Evolutionary conservation across 2,329 filamentous ascomycete species (phyloP), one percentile per base, ranked within the genome.

Genomic region (Diaporthe nobilis): DNA sequence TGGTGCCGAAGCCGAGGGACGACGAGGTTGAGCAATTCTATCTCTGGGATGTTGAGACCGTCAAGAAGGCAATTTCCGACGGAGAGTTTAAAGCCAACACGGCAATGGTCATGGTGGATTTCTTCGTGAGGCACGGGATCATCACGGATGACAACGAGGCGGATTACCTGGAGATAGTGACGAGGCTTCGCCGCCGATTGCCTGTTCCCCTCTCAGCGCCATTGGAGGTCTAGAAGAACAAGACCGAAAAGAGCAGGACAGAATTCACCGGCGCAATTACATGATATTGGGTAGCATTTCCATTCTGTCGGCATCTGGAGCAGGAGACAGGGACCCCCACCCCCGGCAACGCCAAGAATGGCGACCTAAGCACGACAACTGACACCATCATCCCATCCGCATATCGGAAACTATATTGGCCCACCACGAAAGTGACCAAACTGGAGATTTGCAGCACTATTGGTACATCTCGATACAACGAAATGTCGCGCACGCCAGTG

Each of bases 61-160:
- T 96, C 6, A 88, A 91, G 47, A 81, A 85, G 72, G 90, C 91
- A 1, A 86, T 98, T 86, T 84, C 87, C 25, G 86, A 86, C 22
- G 92, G 92, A 4, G 91, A 95, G 82, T 98, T 97, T 85, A 98
- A 98, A 87, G 93, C 95, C 0, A 97, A 97, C 80, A 95, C 94
- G 79, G 92, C 93, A 37, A 82, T 93, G 42, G 92, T 96, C 65
- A 87, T 96, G 85, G 87, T 97, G 65, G 95, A 97, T 80, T 98
- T 98, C 82, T 91, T 97, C 79, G 86, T 97, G 61, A 86, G 95
- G 34, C 94, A 95, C 82, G 94, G 94, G 0, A 86, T 95, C 68
- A 81, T 97, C 76, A 96, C 92, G 1, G 84, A 89, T 0, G 94
- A 95, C 81, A 93, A 91, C 74, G 94, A 97, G 85, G 86, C 85